A percentile compares a stretch with the other conserved stretches of the same genome.
These are phyloP conservation scores for Eucalyptus regnans DNA, from an alignment of 345 rosid species.

Conservation along the genomic window DNA sequence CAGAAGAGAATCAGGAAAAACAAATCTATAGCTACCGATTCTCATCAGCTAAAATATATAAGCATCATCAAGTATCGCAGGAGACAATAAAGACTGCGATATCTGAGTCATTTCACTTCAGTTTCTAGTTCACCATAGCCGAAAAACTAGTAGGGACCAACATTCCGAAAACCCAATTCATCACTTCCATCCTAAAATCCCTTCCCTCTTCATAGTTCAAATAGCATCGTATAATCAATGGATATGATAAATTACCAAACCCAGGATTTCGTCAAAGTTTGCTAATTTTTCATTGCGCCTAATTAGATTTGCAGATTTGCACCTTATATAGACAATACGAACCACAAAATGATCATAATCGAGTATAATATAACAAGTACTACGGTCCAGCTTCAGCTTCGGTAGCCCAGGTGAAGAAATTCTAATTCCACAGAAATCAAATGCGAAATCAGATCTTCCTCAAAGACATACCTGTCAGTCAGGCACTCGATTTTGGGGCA, in stretches of 20 bases:
- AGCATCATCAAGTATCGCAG: not conserved
- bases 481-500: slow-evolving; percentile 42
- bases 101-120: not conserved
- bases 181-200: not conserved
- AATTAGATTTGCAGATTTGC: not conserved
- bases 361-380: not conserved
- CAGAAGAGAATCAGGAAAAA: not conserved
- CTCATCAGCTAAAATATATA: not conserved
- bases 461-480: slow-evolving; percentile 44
- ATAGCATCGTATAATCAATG: not conserved
- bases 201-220: not conserved
- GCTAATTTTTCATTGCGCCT: not conserved
- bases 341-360: not conserved
- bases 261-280: not conserved
- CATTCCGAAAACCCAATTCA: not conserved
- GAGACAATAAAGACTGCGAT: not conserved
- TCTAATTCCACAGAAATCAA: not conserved
- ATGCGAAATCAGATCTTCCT: not conserved
- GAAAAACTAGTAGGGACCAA: not conserved
- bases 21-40: not conserved
- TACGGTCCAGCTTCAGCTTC: not conserved
- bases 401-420: not conserved
- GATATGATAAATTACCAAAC: not conserved
- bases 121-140: not conserved
- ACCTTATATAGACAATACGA: not conserved